These are phyloP conservation scores for Dendrocalamus latiflorus DNA, from an alignment of 202 grass and related monocot genomes.

Conservation along the genomic window DNA sequence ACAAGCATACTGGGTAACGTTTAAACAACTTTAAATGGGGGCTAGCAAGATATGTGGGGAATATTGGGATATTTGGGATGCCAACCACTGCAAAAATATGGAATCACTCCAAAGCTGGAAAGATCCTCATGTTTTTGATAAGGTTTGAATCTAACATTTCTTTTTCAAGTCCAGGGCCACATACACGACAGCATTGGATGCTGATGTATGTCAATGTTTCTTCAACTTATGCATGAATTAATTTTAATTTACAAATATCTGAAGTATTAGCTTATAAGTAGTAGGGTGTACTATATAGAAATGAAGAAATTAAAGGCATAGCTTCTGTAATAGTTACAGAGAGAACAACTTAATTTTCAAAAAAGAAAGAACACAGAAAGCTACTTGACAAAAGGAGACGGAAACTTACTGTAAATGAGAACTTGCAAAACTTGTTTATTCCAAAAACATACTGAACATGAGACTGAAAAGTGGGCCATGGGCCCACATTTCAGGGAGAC, in stretches of 20 bases:
- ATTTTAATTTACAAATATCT: neutral
- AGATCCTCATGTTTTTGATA: constrained; percentile 26
- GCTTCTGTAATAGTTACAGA: neutral
- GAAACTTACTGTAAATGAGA: too few species aligned
- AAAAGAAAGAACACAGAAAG: too few species aligned
- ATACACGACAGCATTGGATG: constrained; percentile 18
- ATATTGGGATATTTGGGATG: constrained; percentile 31
- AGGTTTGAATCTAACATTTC: neutral
- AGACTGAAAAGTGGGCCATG: too few species aligned
- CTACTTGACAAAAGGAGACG: too few species aligned
- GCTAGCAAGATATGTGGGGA: constrained; percentile 23
- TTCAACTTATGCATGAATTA: neutral
- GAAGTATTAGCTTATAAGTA: neutral
- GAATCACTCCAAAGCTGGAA: constrained; percentile 32
- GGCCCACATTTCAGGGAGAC: too few species aligned
- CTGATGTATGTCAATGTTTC: constrained; percentile 7
- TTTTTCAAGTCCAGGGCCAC: constrained; percentile 24
- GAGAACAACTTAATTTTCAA: neutral
- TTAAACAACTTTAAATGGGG: neutral
- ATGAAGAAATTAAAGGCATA: neutral
- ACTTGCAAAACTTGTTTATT: too few species aligned
- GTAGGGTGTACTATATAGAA: neutral
- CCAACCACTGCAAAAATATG: constrained; percentile 7
- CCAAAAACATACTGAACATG: too few species aligned
- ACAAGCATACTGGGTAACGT: constrained; percentile 9